These are phyloP conservation scores for Wickerhamomyces sp. DNA, from an alignment of 1,139 yeast genomes.

Conservation along the genomic window DNA sequence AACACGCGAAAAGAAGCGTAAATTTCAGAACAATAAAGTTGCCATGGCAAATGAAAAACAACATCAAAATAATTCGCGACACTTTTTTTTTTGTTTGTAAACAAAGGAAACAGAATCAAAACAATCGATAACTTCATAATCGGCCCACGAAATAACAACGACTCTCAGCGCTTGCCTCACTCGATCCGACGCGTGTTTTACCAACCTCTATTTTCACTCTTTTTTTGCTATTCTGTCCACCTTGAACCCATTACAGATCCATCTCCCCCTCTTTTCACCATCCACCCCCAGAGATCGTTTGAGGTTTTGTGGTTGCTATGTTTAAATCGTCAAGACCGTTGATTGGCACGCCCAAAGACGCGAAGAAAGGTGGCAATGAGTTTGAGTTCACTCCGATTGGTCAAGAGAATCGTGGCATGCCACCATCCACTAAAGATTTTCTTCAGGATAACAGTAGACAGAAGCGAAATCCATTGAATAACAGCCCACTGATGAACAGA, in stretches of 20 bases:
- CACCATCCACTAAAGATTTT: not conserved
- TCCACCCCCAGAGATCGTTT: not conserved
- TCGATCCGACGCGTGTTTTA: not conserved
- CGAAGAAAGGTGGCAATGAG: slow-evolving; percentile 1
- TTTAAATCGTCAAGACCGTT: slow-evolving; percentile 16
- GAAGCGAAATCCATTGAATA: slow-evolving; percentile 11
- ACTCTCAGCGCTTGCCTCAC: not conserved
- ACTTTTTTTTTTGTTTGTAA: not conserved
- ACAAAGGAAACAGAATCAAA: not conserved
- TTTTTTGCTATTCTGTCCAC: not conserved
- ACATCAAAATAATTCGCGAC: too few relatives aligned
- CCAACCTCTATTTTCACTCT: not conserved
- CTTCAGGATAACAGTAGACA: not conserved
- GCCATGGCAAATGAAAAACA: too few relatives aligned
- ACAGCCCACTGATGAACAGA: slow-evolving; percentile 17
- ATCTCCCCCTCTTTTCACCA: not conserved
- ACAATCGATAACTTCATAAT: not conserved
- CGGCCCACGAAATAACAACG: not conserved
- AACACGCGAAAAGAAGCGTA: too few relatives aligned
- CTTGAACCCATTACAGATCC: too few relatives aligned
- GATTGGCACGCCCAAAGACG: slow-evolving; percentile 16
- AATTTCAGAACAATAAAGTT: too few relatives aligned
- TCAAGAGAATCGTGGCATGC: slow-evolving; percentile 6
- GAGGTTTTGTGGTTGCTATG: slow-evolving; percentile 7
- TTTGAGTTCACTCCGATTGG: slow-evolving; percentile 23